These are phyloP conservation scores for Gentiana dahurica DNA, from an alignment of 257 asterid species.

Conservation along the genomic window DNA sequence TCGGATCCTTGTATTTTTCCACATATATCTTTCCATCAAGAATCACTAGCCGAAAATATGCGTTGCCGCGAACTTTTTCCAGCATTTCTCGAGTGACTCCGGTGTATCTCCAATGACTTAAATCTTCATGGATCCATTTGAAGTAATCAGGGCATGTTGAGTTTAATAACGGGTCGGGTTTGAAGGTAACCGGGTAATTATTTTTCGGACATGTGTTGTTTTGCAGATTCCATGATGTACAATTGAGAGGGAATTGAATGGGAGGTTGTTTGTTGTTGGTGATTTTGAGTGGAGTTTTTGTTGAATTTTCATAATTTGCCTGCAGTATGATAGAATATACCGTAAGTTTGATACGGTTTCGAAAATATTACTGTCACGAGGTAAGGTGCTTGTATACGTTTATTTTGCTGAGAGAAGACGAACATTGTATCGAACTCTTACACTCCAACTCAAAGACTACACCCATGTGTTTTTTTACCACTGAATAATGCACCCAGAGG, in stretches of 20 bases:
- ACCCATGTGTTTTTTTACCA: no score
- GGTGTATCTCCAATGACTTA: slow-evolving; percentile 21
- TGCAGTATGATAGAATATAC: neutral
- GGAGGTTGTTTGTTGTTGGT: no score
- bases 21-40: slow-evolving; percentile 19
- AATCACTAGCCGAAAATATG: slow-evolving; percentile 22
- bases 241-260: slow-evolving; percentile 17
- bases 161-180: slow-evolving; percentile 3
- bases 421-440: no score
- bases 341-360: no score
- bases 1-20: neutral
- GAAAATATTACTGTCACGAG: no score
- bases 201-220: slow-evolving; percentile 18
- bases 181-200: slow-evolving; percentile 14
- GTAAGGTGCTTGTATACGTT: no score
- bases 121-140: slow-evolving; percentile 26
- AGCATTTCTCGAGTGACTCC: slow-evolving; percentile 20
- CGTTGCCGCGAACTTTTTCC: slow-evolving; percentile 9
- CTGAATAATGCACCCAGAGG: no score
- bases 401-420: no score
- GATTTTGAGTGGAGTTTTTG: neutral
- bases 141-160: slow-evolving; percentile 22
- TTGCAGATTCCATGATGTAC: slow-evolving; percentile 24
- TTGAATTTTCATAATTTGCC: slow-evolving; percentile 10
- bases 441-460: no score